Conservation (phyloP, 1,284 basidiomycete species). For the Phylloboletellus chloephorus region DNA sequence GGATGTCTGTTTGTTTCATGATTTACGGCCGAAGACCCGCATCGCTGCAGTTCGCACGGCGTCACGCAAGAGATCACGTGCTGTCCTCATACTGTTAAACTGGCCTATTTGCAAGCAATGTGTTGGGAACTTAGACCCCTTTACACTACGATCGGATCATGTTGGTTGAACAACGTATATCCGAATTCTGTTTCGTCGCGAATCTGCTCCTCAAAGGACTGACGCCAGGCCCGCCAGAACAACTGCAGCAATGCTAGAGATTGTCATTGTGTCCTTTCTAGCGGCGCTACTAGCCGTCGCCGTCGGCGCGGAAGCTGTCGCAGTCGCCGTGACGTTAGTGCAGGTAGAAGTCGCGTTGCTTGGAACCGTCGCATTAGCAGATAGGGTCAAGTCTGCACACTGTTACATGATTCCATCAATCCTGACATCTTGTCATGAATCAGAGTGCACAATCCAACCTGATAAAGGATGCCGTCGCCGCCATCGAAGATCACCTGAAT, state of each 20-base stretch:
- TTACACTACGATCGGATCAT: too few species aligned
- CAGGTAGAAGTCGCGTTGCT: conserved; percentile 23
- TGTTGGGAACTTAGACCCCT: too few species aligned
- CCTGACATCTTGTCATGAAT: neutral
- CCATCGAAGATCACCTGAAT: conserved; percentile 45
- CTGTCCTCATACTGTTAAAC: neutral
- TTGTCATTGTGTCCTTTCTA: conserved; percentile 13
- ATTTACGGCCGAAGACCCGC: conserved; percentile 9
- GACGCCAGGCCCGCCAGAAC: conserved; percentile 8
- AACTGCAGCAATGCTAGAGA: conserved; percentile 5
- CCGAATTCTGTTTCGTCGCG: too few species aligned
- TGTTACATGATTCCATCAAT: conserved; percentile 7
- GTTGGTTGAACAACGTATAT: too few species aligned
- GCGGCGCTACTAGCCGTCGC: conserved; percentile 12
- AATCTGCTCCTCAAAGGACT: conserved; percentile 12
- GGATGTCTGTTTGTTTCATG: conserved; percentile 5
- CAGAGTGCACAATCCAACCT: conserved; percentile 31
- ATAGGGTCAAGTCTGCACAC: conserved; percentile 31
- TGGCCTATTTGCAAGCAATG: too few species aligned
- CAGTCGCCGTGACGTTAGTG: conserved; percentile 17
- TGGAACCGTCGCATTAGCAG: conserved; percentile 25
- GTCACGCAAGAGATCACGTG: neutral
- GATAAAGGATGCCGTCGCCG: conserved; percentile 52
- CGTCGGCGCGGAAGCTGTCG: conserved; percentile 12
- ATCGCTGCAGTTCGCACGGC: conserved; percentile 2